These are phyloP conservation scores for Colletotrichum musae DNA, from an alignment of 2,329 filamentous ascomycete genomes.

Conservation along the genomic window DNA sequence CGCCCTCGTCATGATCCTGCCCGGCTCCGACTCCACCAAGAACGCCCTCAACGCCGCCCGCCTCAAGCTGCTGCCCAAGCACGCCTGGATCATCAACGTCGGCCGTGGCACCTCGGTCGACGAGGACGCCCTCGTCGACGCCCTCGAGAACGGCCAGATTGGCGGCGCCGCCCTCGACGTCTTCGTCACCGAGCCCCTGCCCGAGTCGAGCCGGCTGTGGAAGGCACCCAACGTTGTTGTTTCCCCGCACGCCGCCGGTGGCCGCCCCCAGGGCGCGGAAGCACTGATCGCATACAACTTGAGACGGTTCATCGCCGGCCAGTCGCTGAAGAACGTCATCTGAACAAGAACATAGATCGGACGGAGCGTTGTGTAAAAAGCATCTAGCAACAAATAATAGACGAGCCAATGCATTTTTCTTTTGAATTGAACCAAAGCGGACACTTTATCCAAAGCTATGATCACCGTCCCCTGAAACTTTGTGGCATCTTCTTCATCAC, in stretches of 20 bases:
- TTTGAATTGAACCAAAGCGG: no score
- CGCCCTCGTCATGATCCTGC: constrained; percentile 78
- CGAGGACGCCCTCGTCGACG: constrained; percentile 63
- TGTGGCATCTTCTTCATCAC: not conserved
- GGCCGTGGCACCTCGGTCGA: constrained; percentile 64
- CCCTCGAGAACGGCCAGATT: constrained; percentile 58
- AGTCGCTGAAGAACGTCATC: constrained; percentile 71
- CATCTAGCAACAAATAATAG: constrained; percentile 3
- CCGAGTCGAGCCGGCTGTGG: constrained; percentile 61
- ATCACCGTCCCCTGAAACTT: no score
- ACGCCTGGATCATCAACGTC: constrained; percentile 70
- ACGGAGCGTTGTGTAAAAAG: not conserved
- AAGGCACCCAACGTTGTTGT: constrained; percentile 66
- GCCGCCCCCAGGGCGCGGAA: constrained; percentile 73
- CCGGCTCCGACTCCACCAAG: constrained; percentile 69
- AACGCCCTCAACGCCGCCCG: constrained; percentile 69
- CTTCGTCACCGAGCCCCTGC: constrained; percentile 62
- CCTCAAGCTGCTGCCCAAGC: constrained; percentile 67
- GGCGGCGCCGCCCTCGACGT: constrained; percentile 67
- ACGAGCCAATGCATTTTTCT: not conserved
- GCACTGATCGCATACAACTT: constrained; percentile 73
- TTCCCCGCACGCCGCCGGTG: constrained; percentile 72
- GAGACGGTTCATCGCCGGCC: constrained; percentile 70
- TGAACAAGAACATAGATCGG: constrained; percentile 1
- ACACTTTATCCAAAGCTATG: no score